Base-by-base conservation (phyloP, 2,329 filamentous ascomycete species). In the Ampelomyces quisqualis region DNA sequence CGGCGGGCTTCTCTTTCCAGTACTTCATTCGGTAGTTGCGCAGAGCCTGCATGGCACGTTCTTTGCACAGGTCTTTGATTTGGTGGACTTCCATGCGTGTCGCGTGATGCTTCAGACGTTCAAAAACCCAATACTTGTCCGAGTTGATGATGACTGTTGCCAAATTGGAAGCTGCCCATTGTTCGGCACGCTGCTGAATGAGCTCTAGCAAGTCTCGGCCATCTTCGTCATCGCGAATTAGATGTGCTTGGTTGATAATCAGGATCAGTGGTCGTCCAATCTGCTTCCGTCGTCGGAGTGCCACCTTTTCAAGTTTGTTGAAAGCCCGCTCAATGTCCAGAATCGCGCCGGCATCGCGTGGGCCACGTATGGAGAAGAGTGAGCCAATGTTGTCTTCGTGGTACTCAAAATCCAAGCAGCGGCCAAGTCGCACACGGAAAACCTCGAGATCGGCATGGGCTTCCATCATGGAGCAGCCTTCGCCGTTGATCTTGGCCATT, bases 91-190 rank as follows among this genome's bases (percentile, higher is more conserved):
- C 90, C 88, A 98, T 95, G 31, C 93, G 82, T 2, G 90, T 95
- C 3, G 90, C 88, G 44, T 95, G 85, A 65, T 88, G 85, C 74
- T 96, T 96, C 37, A 98, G 73, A 10, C 90, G 81, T 68, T 98
- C 93, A 60, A 96, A 97, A 0, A 98, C 87, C 93, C 93, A 98
- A 70, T 95, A 98, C 65, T 97, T 93, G 68, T 98, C 93, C 38
- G 84, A 90, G 70, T 96, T 97, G 72, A 98, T 90, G 22, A 98
- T 84, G 76, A 89, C 80, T 1, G 93, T 97, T 20, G 94, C 88
- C 7, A 98, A 78, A 51, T 89, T 91, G 14, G 87, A 82, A 1
- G 91, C 93, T 1, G 93, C 91, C 93, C 93, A 98, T 67, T 93
- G 87, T 69, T 98, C 93, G 1, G 93, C 91, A 21, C 90, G 82